Evolutionary conservation across 306 rosid species (phyloP), one percentile per base, ranked within the genome.

Genomic region (Hippophae gyantsensis): DNA sequence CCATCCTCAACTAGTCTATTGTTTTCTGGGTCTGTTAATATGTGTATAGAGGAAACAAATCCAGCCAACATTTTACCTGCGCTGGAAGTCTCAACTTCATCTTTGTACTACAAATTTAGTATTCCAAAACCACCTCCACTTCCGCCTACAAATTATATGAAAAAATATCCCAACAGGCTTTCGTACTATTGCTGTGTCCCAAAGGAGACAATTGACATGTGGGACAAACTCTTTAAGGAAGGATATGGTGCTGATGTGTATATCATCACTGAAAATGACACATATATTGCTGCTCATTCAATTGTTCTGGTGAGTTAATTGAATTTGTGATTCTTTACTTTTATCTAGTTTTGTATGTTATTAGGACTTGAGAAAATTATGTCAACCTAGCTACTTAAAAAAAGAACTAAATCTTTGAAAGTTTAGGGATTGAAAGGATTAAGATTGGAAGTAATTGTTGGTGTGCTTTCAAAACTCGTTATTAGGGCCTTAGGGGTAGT

Each of bases 211-310:
- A 27, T 54, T 52, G 76, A 70, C 5, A 55, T 54, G 10, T 78
- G 79, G 83, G 79, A 78, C 58, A 70, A 56, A 53, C 64, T 78
- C 65, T 78, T 70, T 61, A 67, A 63, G 69, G 74, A 71, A 66
- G 79, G 74, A 62, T 38, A 46, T 46, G 72, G 69, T 46, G 70
- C 83, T 46, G 83, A 78, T 70, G 79, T 70, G 14, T 67, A 62
- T 56, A 48, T 78, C 61, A 26, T 52, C 6, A 50, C 74, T 1
- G 44, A 42, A 61, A 63, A 65, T 4, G 49, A 52, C 6, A 62
- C 56, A 13, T 59, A 9, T 46, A 60, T 78, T 56, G 56, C 42
- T n/a, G 79, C 74, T 56, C 83, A 70, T 70, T 74, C 64, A 42
- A 49, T 68, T 78, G 51, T 78, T 45, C 68, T 78, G 74, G 83